Conservation (phyloP, 176 grass and related monocot species). For the Canna indica region DNA sequence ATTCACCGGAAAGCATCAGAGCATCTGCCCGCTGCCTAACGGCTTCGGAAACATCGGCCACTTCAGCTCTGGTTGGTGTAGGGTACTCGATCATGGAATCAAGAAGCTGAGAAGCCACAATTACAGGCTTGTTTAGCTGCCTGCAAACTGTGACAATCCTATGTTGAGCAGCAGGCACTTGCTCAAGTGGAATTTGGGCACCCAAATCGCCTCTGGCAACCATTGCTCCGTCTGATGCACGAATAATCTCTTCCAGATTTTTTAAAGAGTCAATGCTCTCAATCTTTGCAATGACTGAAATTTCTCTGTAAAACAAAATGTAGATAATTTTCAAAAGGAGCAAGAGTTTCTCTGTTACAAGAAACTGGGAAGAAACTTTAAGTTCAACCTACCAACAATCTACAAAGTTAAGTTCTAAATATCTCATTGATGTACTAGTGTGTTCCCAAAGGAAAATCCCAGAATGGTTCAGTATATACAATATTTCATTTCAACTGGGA, state of each 20-base stretch:
- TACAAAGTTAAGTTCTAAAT: too few relatives aligned
- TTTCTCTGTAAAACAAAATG: conserved; percentile 50
- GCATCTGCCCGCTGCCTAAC: conserved; percentile 84
- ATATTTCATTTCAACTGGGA: too few relatives aligned
- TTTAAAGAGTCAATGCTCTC: conserved; percentile 89
- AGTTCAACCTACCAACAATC: neutral
- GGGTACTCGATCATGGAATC: conserved; percentile 98
- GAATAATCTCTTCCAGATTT: conserved; percentile 89
- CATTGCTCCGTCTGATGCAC: conserved; percentile 83
- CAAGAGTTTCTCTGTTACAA: neutral
- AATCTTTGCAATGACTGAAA: conserved; percentile 82
- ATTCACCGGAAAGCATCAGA: conserved; percentile 95
- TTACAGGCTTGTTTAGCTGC: conserved; percentile 93
- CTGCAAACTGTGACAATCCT: conserved; percentile 84
- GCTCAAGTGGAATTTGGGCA: conserved; percentile 84
- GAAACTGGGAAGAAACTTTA: neutral
- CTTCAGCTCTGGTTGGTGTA: conserved; percentile 84
- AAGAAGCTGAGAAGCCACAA: conserved; percentile 90
- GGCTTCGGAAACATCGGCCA: conserved; percentile 92
- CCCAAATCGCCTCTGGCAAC: conserved; percentile 93
- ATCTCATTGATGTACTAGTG: too few relatives aligned
- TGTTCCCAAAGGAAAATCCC: too few relatives aligned
- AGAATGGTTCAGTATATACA: too few relatives aligned
- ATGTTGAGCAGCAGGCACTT: conserved; percentile 78
- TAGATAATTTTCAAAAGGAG: neutral